These are phyloP conservation scores for Citrus maxima DNA, from an alignment of 345 rosid genomes.

Conservation along the genomic window DNA sequence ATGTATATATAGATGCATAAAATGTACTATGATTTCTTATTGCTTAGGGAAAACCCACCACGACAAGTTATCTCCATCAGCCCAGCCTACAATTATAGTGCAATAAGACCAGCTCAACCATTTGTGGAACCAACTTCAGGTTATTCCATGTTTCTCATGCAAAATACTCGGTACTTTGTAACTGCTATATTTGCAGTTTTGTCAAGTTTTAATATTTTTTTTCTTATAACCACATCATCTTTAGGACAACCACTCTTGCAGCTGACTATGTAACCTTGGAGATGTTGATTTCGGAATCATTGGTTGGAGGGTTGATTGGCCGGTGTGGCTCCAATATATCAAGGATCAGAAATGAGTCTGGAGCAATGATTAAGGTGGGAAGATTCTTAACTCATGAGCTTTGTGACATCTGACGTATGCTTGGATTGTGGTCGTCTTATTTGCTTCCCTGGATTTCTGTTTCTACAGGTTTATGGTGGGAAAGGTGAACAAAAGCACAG, in stretches of 20 bases:
- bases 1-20: too few relatives aligned
- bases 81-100: constrained; percentile 50
- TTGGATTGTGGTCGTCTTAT: not conserved
- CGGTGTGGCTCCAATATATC: constrained; percentile 64
- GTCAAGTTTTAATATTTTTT: constrained; percentile 42
- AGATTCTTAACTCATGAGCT: not conserved
- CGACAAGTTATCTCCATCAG: constrained; percentile 58
- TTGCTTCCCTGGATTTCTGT: not conserved
- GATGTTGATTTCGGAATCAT: constrained; percentile 58
- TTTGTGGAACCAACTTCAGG: constrained; percentile 53
- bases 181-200: constrained; percentile 29
- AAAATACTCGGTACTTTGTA: not conserved
- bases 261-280: constrained; percentile 63
- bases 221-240: constrained; percentile 53
- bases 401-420: not conserved
- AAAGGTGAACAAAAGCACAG: constrained; percentile 59
- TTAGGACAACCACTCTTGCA: constrained; percentile 68
- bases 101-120: constrained; percentile 35
- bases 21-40: not conserved
- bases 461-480: constrained; percentile 56
- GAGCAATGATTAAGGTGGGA: constrained; percentile 58
- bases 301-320: constrained; percentile 67
- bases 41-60: constrained; percentile 58
- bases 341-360: constrained; percentile 62
- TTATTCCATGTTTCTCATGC: constrained; percentile 24